Evolutionary conservation across 2,329 filamentous ascomycete species (phyloP), one percentile per base, ranked within the genome.

Genomic region (Colletotrichum australisinense): DNA sequence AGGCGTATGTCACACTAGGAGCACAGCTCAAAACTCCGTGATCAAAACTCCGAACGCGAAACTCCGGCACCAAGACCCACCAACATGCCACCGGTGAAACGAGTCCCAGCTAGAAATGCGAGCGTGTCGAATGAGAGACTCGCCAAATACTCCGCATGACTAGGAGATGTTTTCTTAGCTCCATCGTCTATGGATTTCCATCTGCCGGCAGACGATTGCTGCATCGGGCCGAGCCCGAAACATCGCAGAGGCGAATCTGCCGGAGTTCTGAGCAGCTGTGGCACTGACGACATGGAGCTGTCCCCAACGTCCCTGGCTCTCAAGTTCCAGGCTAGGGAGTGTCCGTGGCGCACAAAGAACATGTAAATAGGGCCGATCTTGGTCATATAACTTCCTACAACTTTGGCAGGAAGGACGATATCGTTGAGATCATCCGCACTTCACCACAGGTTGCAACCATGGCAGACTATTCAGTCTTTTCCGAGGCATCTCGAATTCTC

Each of bases 401-500:
- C 14, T 42, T 19, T 42, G 16, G 16, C 0, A 42, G 16, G 2
- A 42, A 19, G 0, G 5, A 16, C 38, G 0, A 42, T 6, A 42
- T 42, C 5, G 6, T 19, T 19, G 14, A 35, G 0, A 2, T 42
- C 38, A 19, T 19, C 0, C 1, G 14, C 7, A 42, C 38, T 42
- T 42, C 38, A 42, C 38, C 38, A 42, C 0, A 42, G 16, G 38
- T 19, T 42, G 38, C 38, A 42, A 0, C 38, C 16, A 42, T 42
- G 38, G 12, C 38, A 19, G 16, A 42, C 16, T 42, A 42, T 42
- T 42, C 38, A 42, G 38, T 42, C 57, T 46, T 42, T 30, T 12
- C 26, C 32, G 53, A 66, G 53, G 52, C 63, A 38, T 56, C 56
- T 35, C 56, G 68, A 2, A 60, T 71, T n/a, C 42, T 71, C 4